These are phyloP conservation scores for Darksidea phi DNA, from an alignment of 495 filamentous ascomycete species.

Conservation along the genomic window DNA sequence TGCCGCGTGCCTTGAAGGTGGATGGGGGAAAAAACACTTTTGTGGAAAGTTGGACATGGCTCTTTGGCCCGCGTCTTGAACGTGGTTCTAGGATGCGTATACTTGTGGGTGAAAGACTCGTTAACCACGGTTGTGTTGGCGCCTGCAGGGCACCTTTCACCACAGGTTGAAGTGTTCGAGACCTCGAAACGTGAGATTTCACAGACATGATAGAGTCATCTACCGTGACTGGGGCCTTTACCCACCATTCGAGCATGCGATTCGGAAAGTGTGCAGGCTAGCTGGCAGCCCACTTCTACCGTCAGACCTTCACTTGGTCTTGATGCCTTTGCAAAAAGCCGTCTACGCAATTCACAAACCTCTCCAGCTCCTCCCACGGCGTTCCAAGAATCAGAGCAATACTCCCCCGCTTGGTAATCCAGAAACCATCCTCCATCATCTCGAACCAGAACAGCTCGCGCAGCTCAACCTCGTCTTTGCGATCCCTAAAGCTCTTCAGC, in stretches of 20 bases:
- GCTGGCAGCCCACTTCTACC: too few relatives aligned
- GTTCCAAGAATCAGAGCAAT: conserved; percentile 49
- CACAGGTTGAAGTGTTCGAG: too few relatives aligned
- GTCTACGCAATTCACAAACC: conserved; percentile 39
- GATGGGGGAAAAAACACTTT: too few relatives aligned
- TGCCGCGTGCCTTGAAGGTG: too few relatives aligned
- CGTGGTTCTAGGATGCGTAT: too few relatives aligned
- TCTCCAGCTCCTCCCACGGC: conserved; percentile 44
- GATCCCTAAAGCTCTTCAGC: conserved; percentile 20
- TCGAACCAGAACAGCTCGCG: conserved; percentile 53
- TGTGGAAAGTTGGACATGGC: too few relatives aligned
- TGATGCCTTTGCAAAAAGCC: conserved; percentile 22
- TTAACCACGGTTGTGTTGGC: too few relatives aligned
- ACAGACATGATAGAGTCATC: too few relatives aligned
- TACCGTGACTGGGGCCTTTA: not conserved
- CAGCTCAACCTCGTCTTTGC: conserved; percentile 39
- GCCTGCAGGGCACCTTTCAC: too few relatives aligned
- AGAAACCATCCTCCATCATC: conserved; percentile 51
- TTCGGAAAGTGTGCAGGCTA: not conserved
- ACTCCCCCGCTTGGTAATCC: conserved; percentile 48
- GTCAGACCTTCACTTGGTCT: conserved; percentile 5
- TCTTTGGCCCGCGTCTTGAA: too few relatives aligned
- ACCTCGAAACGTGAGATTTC: too few relatives aligned
- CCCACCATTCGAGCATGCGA: not conserved
- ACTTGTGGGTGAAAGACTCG: too few relatives aligned